These are phyloP conservation scores for Cutaneotrichosporon sp. DNA, from an alignment of 1,284 basidiomycete species.

Conservation along the genomic window DNA sequence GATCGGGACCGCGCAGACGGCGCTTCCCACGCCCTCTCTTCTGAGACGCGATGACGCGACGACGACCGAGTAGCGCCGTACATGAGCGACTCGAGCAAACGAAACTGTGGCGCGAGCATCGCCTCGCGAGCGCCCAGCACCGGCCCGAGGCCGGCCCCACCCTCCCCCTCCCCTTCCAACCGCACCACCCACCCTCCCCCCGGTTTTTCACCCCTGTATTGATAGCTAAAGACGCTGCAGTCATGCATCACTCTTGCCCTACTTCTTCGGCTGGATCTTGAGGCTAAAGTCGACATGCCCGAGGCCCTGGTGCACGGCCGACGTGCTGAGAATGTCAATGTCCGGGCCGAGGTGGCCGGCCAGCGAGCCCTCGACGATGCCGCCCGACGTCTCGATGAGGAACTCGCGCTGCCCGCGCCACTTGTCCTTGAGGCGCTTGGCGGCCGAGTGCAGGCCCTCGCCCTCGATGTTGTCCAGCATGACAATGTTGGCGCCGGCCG, in stretches of 20 bases:
- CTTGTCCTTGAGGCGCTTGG: constrained; percentile 66
- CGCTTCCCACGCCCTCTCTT: neutral
- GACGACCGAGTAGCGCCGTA: neutral
- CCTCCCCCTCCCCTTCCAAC: neutral
- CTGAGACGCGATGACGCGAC: neutral
- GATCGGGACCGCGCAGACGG: neutral
- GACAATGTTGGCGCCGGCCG: constrained; percentile 93
- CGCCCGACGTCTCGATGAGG: constrained; percentile 86
- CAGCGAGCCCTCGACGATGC: constrained; percentile 77
- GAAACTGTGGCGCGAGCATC: neutral
- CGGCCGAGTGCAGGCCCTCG: constrained; percentile 66
- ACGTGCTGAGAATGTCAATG: constrained; percentile 91
- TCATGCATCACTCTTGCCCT: neutral
- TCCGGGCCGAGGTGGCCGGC: constrained; percentile 59
- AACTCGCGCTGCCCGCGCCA: constrained; percentile 69
- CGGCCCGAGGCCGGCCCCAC: neutral
- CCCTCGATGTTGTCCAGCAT: constrained; percentile 98
- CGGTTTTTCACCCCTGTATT: neutral
- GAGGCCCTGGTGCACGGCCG: constrained; percentile 79
- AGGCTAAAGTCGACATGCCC: constrained; percentile 91
- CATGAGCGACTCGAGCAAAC: neutral
- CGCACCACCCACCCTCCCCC: neutral
- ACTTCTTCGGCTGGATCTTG: constrained; percentile 21
- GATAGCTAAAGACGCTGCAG: neutral
- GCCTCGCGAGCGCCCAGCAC: neutral